phyloP scores from a whole-genome alignment of 768 basidiomycete species.

The Pleurotus djamor region DNA sequence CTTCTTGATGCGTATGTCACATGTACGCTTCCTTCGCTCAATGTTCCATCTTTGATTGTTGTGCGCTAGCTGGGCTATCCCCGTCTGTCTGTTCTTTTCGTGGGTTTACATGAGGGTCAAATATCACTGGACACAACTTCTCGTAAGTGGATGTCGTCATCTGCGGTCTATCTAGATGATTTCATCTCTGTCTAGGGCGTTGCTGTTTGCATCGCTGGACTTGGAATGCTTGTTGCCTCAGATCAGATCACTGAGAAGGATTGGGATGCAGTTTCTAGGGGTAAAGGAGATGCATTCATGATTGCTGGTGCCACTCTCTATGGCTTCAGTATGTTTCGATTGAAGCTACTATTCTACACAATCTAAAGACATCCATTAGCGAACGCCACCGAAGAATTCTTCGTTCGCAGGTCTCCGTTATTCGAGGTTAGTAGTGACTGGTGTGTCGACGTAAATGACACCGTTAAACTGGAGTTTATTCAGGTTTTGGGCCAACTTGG shows the following conservation, averaged over 20 bases:
- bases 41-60: not conserved
- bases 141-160: conserved; percentile 41
- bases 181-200: conserved; percentile 48
- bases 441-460: not conserved
- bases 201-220: conserved; percentile 67
- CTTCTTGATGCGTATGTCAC: conserved; percentile 77
- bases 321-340: conserved; percentile 66
- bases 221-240: conserved; percentile 77
- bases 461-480: not conserved
- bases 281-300: conserved; percentile 86
- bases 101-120: conserved; percentile 79
- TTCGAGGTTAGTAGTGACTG: conserved; percentile 53
- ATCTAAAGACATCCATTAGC: conserved; percentile 39
- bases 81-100: conserved; percentile 79
- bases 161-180: not conserved
- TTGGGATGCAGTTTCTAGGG: conserved; percentile 60
- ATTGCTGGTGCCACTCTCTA: conserved; percentile 83
- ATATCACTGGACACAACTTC: conserved; percentile 82
- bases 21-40: not conserved
- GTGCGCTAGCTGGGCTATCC: conserved; percentile 76
- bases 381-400: conserved; percentile 87
- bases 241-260: conserved; percentile 79
- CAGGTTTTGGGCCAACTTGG: conserved; percentile 84
- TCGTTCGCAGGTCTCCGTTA: conserved; percentile 75
- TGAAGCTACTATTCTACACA: not conserved